Percentiles rank a stretch among this genome's conserved stretches.
Conservation (phyloP, 495 filamentous ascomycete species). For the Umbilicaria muhlenbergii region DNA sequence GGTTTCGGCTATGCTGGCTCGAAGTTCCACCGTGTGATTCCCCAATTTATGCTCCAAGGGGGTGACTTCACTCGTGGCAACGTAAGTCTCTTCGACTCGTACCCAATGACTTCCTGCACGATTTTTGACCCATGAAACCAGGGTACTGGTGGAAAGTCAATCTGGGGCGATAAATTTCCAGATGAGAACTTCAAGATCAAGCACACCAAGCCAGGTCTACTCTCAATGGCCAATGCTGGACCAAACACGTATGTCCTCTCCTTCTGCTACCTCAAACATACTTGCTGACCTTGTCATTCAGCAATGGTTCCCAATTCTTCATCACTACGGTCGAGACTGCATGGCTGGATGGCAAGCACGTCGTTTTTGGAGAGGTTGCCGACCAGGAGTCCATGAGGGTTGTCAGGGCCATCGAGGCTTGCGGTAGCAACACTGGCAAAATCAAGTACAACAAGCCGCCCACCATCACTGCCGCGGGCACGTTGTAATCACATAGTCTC, state of each 20-base stretch:
- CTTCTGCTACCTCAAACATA: background rate
- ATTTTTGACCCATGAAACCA: conserved; percentile 4
- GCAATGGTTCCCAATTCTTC: conserved; percentile 98
- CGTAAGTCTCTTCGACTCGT: conserved; percentile 31
- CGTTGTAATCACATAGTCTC: conserved; percentile 22
- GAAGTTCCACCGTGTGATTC: conserved; percentile 91
- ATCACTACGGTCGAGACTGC: conserved; percentile 84
- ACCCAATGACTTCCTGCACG: background rate
- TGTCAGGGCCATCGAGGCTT: conserved; percentile 60
- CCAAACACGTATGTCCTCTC: conserved; percentile 50
- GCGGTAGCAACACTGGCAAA: conserved; percentile 44
- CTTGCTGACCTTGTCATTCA: conserved; percentile 18
- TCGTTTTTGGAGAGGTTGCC: conserved; percentile 90
- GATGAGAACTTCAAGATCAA: conserved; percentile 88
- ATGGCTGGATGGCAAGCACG: conserved; percentile 93
- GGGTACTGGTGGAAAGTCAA: conserved; percentile 88
- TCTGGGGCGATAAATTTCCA: conserved; percentile 93
- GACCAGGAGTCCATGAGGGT: conserved; percentile 44
- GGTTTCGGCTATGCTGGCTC: conserved; percentile 83
- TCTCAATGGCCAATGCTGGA: conserved; percentile 97
- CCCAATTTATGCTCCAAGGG: conserved; percentile 97
- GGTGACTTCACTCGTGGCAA: conserved; percentile 95
- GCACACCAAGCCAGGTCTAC: conserved; percentile 74
- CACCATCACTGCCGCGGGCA: conserved; percentile 47
- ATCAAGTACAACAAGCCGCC: conserved; percentile 48